Percentiles rank a stretch among this genome's conserved stretches.
Evolutionary conservation across 2,329 filamentous ascomycete species (phyloP).

Genomic region (Didymella pomorum): DNA sequence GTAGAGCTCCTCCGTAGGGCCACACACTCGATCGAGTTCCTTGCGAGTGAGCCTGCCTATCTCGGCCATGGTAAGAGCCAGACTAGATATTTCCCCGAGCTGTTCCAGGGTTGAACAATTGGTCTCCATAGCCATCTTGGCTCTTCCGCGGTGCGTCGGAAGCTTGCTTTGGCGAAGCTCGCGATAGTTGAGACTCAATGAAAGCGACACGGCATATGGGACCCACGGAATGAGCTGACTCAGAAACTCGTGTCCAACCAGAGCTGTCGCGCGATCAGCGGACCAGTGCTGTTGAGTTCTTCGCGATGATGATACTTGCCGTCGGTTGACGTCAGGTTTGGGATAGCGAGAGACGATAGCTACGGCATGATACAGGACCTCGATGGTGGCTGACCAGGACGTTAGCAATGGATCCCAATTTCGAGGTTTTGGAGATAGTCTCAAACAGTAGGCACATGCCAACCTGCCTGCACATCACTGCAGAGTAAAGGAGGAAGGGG

Average conservation of each 20-base stretch:
- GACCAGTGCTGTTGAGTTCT: neutral
- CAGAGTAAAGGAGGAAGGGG: neutral
- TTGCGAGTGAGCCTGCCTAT: neutral
- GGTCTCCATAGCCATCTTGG: neutral
- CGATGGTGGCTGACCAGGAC: neutral
- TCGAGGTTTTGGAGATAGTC: neutral
- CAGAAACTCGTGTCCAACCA: neutral
- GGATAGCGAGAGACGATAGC: neutral
- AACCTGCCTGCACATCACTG: neutral
- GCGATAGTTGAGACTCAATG: neutral
- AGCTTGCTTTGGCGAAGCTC: neutral
- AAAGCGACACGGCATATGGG: neutral
- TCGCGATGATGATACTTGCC: neutral
- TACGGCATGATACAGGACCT: neutral
- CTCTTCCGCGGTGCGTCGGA: neutral
- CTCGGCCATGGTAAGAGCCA: neutral
- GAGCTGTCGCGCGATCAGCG: neutral
- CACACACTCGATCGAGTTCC: neutral
- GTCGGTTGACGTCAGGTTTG: neutral
- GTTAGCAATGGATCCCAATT: neutral
- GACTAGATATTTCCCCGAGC: neutral
- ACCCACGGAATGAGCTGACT: neutral
- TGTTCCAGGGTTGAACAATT: neutral
- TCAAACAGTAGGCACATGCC: neutral
- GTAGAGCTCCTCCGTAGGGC: neutral